These are phyloP conservation scores for Phytophthora ohioensis DNA, from an alignment of 352 stramenopile genomes.

Conservation along the genomic window DNA sequence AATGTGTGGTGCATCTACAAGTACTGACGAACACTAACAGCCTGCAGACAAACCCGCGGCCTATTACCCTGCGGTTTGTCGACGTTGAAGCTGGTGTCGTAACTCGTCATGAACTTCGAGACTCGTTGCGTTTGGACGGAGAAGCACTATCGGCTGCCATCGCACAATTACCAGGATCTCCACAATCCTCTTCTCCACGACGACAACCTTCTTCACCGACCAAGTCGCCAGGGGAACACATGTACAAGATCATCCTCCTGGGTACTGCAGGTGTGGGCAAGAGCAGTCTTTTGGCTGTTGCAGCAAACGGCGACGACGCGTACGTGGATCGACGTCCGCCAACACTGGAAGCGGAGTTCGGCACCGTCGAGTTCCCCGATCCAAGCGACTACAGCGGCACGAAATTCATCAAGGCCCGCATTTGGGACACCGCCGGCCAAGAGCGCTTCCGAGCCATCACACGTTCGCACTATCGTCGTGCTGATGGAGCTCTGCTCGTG, in stretches of 20 bases:
- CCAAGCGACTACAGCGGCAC: slow-evolving; percentile 52
- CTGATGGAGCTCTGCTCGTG: slow-evolving; percentile 89
- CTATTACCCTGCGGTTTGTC: slow-evolving; percentile 73
- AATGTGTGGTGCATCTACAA: not conserved
- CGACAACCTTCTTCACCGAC: slow-evolving; percentile 25
- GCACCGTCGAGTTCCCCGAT: slow-evolving; percentile 69
- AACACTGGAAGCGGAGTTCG: slow-evolving; percentile 81
- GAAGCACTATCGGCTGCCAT: slow-evolving; percentile 36
- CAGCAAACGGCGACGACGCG: slow-evolving; percentile 60
- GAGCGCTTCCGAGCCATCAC: slow-evolving; percentile 92
- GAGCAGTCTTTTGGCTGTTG: slow-evolving; percentile 77
- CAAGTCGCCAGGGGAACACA: slow-evolving; percentile 5
- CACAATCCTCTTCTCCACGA: slow-evolving; percentile 19
- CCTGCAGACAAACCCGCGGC: slow-evolving; percentile 63
- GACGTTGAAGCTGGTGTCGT: slow-evolving; percentile 84
- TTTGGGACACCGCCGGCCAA: slow-evolving; percentile 93
- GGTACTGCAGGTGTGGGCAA: slow-evolving; percentile 84
- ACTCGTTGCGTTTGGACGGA: slow-evolving; percentile 64
- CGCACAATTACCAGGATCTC: slow-evolving; percentile 22
- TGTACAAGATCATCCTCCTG: slow-evolving; percentile 86
- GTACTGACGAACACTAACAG: slow-evolving; percentile 18
- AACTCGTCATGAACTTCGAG: slow-evolving; percentile 73
- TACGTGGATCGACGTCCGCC: slow-evolving; percentile 69
- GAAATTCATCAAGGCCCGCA: slow-evolving; percentile 74
- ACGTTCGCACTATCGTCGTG: slow-evolving; percentile 85